Base-by-base conservation (phyloP, 305 asterid genomes). In the Solanum chacoense region DNA sequence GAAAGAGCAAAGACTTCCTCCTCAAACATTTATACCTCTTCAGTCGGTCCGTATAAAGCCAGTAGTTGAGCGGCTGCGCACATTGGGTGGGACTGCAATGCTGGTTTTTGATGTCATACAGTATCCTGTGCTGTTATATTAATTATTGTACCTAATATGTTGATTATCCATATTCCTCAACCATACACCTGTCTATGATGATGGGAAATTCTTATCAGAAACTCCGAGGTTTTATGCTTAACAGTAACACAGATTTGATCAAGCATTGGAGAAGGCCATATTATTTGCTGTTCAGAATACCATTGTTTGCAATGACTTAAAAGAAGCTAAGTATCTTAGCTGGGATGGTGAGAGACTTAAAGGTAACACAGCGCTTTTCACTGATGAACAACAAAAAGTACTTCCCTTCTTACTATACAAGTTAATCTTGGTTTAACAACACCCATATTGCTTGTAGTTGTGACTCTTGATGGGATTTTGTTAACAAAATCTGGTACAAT, bases 1-100 rank as follows among this genome's bases (percentile, higher is more conserved):
- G 94, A 98, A 98, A 91, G 98, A 96, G 92, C 99, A 98, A 91
- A 94, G 98, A 95, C 99, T 98, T 90, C 99, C 99, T 81, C 99
- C 99, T 78, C 98, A 94, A 93, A 98, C 99, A 85, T 98, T 98
- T 92, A 98, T 98, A 88, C 99, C 99, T 90, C 98, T 98, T 90
- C 93, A 91, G 90, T 95, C 99, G 20, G 98, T 98, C 90, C 98
- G 99, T 84, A 98, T 98, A 90, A 95, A 94, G 93, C 98, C 98
- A 92, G 93, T 98, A 80, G 87, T 88, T 35, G 99, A 98, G 98
- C 94, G 88, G 93, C 89, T 96, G 94, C 99, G 98, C 75, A 90
- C 97, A 45, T 93, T 98, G 93, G 97, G 96, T 84, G 99, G 99
- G 91, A 96, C 98, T 69, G 96, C 99, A 31, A 96, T 93, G 96